A percentile compares a stretch with the other conserved stretches of the same genome.
Conservation (phyloP, 108 stramenopile genomes). For the Cyclotella choctawhatcheeana region DNA sequence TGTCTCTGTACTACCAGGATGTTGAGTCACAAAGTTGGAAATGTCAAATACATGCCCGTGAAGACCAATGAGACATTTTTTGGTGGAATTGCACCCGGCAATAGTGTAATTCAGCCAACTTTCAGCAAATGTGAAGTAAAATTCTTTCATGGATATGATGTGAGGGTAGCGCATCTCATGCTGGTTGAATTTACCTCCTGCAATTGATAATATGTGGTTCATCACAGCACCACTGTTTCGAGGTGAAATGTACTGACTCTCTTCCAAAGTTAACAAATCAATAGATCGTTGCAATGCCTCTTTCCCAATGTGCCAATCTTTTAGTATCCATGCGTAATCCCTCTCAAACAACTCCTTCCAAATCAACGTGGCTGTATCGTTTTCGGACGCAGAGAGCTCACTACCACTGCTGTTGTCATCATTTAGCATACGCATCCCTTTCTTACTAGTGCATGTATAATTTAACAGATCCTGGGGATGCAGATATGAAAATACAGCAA, state of each 20-base stretch:
- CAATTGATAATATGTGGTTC: constrained; percentile 33
- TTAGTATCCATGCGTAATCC: constrained; percentile 78
- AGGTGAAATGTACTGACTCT: neutral
- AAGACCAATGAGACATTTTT: constrained; percentile 84
- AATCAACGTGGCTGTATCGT: constrained; percentile 37
- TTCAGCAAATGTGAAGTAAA: constrained; percentile 80
- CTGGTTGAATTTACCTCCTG: neutral
- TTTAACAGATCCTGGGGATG: constrained; percentile 71
- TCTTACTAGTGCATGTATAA: constrained; percentile 59
- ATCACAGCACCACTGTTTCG: constrained; percentile 16
- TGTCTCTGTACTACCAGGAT: constrained; percentile 94
- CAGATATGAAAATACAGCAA: constrained; percentile 70
- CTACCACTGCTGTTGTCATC: constrained; percentile 24
- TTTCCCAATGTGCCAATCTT: constrained; percentile 69
- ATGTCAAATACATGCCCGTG: constrained; percentile 91
- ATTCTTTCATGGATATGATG: constrained; percentile 61
- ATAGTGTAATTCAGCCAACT: constrained; percentile 75
- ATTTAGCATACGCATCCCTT: constrained; percentile 24
- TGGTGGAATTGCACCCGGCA: constrained; percentile 68
- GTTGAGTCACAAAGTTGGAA: constrained; percentile 83
- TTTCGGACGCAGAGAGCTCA: constrained; percentile 22
- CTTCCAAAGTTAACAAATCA: constrained; percentile 4
- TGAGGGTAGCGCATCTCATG: neutral
- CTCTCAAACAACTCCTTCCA: constrained; percentile 78
- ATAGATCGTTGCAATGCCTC: constrained; percentile 62